Evolutionary conservation across 192 early-diverging fungal species (phyloP), one percentile per base, ranked within the genome.

Genomic region (Gryganskiella cystojenkinii): DNA sequence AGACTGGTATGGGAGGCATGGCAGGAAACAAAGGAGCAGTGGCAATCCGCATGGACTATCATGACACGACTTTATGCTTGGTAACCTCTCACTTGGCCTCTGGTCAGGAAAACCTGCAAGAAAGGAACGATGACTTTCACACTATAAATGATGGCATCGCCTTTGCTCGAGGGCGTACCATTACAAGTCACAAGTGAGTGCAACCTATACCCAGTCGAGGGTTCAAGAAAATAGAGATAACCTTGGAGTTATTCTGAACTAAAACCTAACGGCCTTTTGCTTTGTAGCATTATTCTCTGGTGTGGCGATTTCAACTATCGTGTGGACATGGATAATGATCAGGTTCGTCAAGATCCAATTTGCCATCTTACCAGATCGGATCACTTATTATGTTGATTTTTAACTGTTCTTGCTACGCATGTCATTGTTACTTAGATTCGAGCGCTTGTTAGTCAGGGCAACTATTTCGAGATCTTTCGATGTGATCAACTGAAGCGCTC

Each of bases 11-110:
- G 47, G 88, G 89, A 20, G 98, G 98, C 7, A 95, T 98, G 88
- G 91, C 95, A 2, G 98, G 95, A 44, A 99, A 98, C 84, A 99
- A 99, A 85, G 98, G 98, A 34, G 96, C 93, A 2, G 94, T 99
- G 3, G 96, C 95, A 1, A 90, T 98, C 58, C 90, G 94, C 24
- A 86, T 98, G 78, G 86, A 92, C 67, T 90, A 92, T 56, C 82
- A 92, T 65, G 96, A 99, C 68, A 95, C 96, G 0, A 90, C 87
- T 28, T 79, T 98, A 33, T 96, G 93, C 60, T 90, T 99, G 73
- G 89, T 99, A 1, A 94, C 95, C 0, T 91, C 96, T 0, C 98
- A 99, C 85, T 88, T 99, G 42, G 95, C 97, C 0, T 92, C 98
- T 33, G 98, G 95, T 56, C 75, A 83, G 17, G 80, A 66, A 1